Percentiles rank a stretch among this genome's conserved stretches.
Conservation (phyloP, 2,329 filamentous ascomycete genomes). For the Cordyceps farinosa region DNA sequence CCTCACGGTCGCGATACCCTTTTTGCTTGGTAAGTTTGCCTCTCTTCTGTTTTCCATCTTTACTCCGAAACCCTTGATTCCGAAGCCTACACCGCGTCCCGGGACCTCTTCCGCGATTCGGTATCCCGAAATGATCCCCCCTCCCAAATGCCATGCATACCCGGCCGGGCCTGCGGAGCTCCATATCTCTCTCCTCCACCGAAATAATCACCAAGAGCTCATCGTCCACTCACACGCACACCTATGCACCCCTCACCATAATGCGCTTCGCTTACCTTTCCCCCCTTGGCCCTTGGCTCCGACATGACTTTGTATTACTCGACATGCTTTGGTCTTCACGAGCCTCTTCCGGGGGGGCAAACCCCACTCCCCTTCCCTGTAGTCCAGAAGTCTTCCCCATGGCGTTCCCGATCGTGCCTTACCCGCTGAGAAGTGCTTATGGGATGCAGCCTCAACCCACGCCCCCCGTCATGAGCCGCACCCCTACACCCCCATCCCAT, state of each 20-base stretch:
- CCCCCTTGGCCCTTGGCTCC: constrained; percentile 2
- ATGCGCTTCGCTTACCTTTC: constrained; percentile 10
- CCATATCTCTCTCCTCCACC: neutral
- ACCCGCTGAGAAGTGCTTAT: neutral
- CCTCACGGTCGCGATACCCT: neutral
- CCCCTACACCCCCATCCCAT: constrained; percentile 11
- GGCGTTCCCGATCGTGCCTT: constrained; percentile 10
- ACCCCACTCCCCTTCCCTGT: neutral
- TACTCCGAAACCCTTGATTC: neutral
- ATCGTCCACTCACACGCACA: constrained; percentile 9
- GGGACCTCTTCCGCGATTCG: neutral
- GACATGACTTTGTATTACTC: constrained; percentile 9
- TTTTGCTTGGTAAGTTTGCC: neutral
- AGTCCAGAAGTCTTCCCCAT: constrained; percentile 2
- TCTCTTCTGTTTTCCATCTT: neutral
- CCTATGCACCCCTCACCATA: neutral
- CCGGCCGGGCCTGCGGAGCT: constrained; percentile 15
- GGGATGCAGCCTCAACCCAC: constrained; percentile 5
- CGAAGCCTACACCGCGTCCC: neutral
- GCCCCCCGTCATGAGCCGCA: constrained; percentile 7
- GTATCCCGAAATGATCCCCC: neutral
- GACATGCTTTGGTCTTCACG: neutral
- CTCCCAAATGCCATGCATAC: neutral
- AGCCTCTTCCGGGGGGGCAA: neutral
- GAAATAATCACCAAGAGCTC: constrained; percentile 2